Evolutionary conservation across 139 green algal species (phyloP).

Genomic region (Pleodorina starrii): DNA sequence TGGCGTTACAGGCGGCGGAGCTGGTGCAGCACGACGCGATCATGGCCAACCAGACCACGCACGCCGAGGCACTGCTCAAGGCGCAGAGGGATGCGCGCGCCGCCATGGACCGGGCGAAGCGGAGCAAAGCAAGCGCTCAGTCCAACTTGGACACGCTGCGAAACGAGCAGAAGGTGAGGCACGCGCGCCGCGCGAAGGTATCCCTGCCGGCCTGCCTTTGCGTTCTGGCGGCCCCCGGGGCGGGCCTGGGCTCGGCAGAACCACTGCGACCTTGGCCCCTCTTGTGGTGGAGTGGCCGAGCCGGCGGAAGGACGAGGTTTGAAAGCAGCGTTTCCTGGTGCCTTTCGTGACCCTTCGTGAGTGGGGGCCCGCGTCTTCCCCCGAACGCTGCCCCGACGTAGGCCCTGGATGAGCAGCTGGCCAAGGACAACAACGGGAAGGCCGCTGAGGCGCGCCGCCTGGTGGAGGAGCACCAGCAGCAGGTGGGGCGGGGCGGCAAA

Average conservation of each 20-base stretch:
- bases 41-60: not conserved
- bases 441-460: conserved; percentile 10
- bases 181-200: too few species aligned
- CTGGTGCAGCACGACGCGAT: not conserved
- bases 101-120: not conserved
- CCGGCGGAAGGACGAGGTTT: too few species aligned
- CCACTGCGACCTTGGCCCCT: too few species aligned
- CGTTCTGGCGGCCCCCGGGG: too few species aligned
- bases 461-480: conserved; percentile 34
- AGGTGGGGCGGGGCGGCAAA: too few species aligned
- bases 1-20: not conserved
- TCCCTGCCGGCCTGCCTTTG: too few species aligned
- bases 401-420: conserved; percentile 11
- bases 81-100: not conserved
- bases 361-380: too few species aligned
- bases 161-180: conserved; percentile 1
- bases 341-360: too few species aligned
- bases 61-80: not conserved
- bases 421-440: not conserved
- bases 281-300: too few species aligned
- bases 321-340: too few species aligned
- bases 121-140: not conserved
- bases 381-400: too few species aligned
- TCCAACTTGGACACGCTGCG: conserved; percentile 23
- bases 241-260: too few species aligned